Base-by-base conservation (phyloP, 176 grass and related monocot genomes). In the Coix lacrymajobi region DNA sequence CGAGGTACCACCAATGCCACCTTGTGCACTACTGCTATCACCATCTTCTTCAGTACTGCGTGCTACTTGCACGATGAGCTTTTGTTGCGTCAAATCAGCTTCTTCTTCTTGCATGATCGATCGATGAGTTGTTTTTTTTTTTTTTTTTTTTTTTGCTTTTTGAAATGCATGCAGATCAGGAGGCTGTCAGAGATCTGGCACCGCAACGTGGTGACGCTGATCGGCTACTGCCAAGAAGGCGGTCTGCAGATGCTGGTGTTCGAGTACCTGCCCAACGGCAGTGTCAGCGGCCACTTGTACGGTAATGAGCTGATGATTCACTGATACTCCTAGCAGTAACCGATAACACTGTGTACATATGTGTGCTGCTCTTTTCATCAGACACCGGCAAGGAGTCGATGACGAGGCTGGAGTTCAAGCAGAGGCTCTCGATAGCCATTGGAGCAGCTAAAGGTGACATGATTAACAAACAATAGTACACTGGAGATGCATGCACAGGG, bases 251-350 rank as follows among this genome's bases (percentile, higher is more conserved):
- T 98, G 96, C 76, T 98, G 37, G 88, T 93, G 39, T 91, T 86
- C 85, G 96, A 98, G 79, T 93, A 98, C 78, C 70, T 98, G 75
- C 96, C 92, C 66, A 98, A 98, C 71, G 96, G 92, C 88, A 98
- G 96, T 39, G 79, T 98, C 70, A 82, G 81, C 62, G 34, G 71
- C 46, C 96, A 98, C 84, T 44, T 98, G 7, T 95, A 98, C 80
- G 90, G 95, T 98, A 98, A 79, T 82, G 40, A 63, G 29, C 11
- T 8, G 33, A 33, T 4, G 33, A 33, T 33, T 33, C 3, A 33
- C 33, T 33, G 4, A 33, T 33, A 33, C 2, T 33, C 33, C 13
- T 39, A 14, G 6, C 11, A 30, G 31, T 22, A 22, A n/a, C 30
- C 12, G 11, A 13, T 20, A 60, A 75, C 26, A 16, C 25, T 38